Base-by-base conservation (phyloP, 306 rosid genomes). In the Sicyos baderoa region DNA sequence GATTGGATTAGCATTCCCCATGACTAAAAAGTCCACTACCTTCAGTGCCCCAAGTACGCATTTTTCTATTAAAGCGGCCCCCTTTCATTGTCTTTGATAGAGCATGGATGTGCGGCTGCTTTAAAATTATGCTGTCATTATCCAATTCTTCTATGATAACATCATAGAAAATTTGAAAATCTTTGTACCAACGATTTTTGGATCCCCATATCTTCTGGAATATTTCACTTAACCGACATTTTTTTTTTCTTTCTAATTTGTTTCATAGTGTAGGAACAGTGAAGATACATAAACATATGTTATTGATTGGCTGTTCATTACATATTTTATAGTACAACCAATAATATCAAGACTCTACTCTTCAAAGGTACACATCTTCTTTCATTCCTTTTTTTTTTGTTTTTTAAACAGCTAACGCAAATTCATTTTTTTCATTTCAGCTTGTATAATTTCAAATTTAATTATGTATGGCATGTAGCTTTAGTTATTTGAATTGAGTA, bases 81-180 rank as follows among this genome's bases (percentile, higher is more conserved):
- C 44, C 44, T 37, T 5, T 37, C 44, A 37, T 37, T 37, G 44
- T 6, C 40, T 58, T 72, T 37, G 62, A 23, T 11, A n/a, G n/a
- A 9, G 15, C 15, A 18, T 47, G 45, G 57, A 68, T 68, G 25
- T 68, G 72, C 45, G 72, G 72, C 22, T 68, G n/a, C n/a, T n/a
- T n/a, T n/a, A n/a, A n/a, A n/a, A n/a, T 17, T 51, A n/a, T 70
- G 49, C 61, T 10, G 7, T 8, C 72, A 67, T 23, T 48, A 15
- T 67, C 48, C 72, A 23, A 67, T 67, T 23, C 22, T 1, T 48
- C 42, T 7, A 48, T 67, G 4, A 67, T 67, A 32, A 22, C 45
- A 22, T 1, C 56, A 67, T 48, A 47, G 71, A 48, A 47, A 66
- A 22, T 6, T 21, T 22, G 55, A 22, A 47, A 19, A 7, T 0